A percentile compares a stretch with the other conserved stretches of the same genome.
Evolutionary conservation across 2,329 filamentous ascomycete species (phyloP).

Genomic region (Elsinoe arachidis): DNA sequence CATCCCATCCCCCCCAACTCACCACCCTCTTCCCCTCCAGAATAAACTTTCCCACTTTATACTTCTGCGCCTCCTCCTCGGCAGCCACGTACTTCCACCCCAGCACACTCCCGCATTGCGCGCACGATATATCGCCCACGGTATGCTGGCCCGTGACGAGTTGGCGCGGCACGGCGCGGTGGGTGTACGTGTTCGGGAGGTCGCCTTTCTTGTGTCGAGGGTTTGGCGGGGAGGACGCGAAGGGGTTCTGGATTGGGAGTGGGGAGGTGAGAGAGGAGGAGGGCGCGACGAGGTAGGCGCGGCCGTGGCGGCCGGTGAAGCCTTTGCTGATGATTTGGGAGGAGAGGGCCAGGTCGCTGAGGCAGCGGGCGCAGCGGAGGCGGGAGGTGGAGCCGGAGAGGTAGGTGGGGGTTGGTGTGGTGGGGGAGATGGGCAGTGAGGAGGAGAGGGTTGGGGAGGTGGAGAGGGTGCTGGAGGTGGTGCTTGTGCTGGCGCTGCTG

Average conservation of each 20-base stretch:
- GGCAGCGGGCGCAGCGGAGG: constrained; percentile 51
- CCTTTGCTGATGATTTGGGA: constrained; percentile 56
- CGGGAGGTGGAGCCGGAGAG: constrained; percentile 43
- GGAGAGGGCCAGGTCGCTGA: constrained; percentile 49
- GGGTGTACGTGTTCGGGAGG: constrained; percentile 52
- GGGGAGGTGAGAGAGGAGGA: constrained; percentile 23
- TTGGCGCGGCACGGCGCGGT: constrained; percentile 49
- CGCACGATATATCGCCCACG: constrained; percentile 52
- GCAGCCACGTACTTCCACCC: constrained; percentile 60
- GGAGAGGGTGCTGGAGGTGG: constrained; percentile 18
- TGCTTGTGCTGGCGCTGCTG: constrained; percentile 27
- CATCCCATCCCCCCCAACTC: constrained; percentile 42
- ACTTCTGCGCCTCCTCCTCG: constrained; percentile 52
- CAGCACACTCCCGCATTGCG: constrained; percentile 46
- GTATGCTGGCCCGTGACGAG: constrained; percentile 56
- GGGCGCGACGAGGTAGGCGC: constrained; percentile 53
- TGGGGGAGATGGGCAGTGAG: constrained; percentile 11
- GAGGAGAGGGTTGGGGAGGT: constrained; percentile 9
- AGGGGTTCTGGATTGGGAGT: not conserved
- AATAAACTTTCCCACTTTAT: constrained; percentile 61
- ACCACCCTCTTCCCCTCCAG: constrained; percentile 51
- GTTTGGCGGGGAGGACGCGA: not conserved
- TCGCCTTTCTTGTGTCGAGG: constrained; percentile 23
- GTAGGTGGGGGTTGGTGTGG: constrained; percentile 27
- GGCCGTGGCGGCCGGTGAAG: constrained; percentile 56